These are phyloP conservation scores for Calocybe indica DNA, from an alignment of 768 basidiomycete species.

Conservation along the genomic window DNA sequence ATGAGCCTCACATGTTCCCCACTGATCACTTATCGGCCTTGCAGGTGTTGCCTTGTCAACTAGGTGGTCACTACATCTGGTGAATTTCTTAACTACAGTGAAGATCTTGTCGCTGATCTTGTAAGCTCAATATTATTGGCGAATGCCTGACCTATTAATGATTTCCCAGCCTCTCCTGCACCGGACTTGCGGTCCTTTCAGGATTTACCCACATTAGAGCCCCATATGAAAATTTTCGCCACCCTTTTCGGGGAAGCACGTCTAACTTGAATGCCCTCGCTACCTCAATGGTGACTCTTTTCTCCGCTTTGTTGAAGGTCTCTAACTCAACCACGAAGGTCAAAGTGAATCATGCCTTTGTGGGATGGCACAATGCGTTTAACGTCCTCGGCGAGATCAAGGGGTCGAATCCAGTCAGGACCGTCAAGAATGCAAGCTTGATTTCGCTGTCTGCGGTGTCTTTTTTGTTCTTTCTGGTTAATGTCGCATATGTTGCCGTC, in stretches of 20 bases:
- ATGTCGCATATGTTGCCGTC: conserved; percentile 31
- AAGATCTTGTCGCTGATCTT: conserved; percentile 24
- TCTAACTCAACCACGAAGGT: conserved; percentile 15
- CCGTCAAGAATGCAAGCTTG: conserved; percentile 35
- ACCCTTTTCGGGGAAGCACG: conserved; percentile 50
- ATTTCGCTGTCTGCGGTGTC: conserved; percentile 35
- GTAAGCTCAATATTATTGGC: conserved; percentile 11
- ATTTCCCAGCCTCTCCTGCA: conserved; percentile 6
- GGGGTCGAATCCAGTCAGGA: conserved; percentile 33
- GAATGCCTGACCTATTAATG: not conserved
- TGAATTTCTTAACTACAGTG: conserved; percentile 23
- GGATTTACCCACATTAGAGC: conserved; percentile 48
- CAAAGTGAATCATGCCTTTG: conserved; percentile 27
- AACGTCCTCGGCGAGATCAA: conserved; percentile 40
- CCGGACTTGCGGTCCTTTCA: conserved; percentile 52
- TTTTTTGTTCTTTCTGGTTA: conserved; percentile 41
- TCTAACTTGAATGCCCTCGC: conserved; percentile 35
- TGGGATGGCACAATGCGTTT: conserved; percentile 32
- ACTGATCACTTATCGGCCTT: not conserved
- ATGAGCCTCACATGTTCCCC: not conserved
- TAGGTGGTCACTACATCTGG: conserved; percentile 26
- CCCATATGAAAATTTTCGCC: conserved; percentile 48
- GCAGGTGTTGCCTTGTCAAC: conserved; percentile 28
- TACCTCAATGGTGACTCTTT: conserved; percentile 20
- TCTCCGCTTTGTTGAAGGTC: not conserved